Evolutionary conservation across 1,139 yeast genomes (phyloP).

Genomic region (Scheffersomyces titani): DNA sequence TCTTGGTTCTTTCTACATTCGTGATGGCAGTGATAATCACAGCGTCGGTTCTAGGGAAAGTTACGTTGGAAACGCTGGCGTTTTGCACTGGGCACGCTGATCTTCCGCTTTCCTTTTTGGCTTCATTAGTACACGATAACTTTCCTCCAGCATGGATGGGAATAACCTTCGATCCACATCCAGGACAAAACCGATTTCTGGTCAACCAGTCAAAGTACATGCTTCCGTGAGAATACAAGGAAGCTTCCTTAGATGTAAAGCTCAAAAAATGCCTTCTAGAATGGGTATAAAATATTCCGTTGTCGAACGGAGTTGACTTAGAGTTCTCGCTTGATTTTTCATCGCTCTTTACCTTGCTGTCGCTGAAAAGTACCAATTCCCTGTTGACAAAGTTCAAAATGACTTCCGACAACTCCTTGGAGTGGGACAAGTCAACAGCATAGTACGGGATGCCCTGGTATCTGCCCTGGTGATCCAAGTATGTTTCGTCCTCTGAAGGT

Average conservation of each 20-base stretch:
- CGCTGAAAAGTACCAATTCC: background rate
- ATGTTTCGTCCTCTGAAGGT: slow-evolving; percentile 23
- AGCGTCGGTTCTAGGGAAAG: slow-evolving; percentile 91
- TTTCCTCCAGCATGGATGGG: slow-evolving; percentile 85
- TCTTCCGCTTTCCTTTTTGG: slow-evolving; percentile 22
- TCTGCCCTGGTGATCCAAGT: slow-evolving; percentile 44
- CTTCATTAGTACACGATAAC: slow-evolving; percentile 55
- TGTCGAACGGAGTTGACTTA: slow-evolving; percentile 5
- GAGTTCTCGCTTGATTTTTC: slow-evolving; percentile 7
- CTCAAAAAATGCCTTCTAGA: slow-evolving; percentile 39
- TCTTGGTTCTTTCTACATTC: slow-evolving; percentile 57
- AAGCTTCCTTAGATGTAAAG: slow-evolving; percentile 52
- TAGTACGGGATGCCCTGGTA: slow-evolving; percentile 76
- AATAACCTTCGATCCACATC: slow-evolving; percentile 74
- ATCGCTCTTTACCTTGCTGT: slow-evolving; percentile 1
- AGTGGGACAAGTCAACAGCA: slow-evolving; percentile 65
- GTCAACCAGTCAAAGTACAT: slow-evolving; percentile 86
- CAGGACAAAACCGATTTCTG: slow-evolving; percentile 80
- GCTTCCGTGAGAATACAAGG: slow-evolving; percentile 76
- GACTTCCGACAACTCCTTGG: slow-evolving; percentile 23
- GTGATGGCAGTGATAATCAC: slow-evolving; percentile 82
- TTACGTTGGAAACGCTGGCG: slow-evolving; percentile 56
- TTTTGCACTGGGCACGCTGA: slow-evolving; percentile 55
- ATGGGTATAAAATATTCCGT: slow-evolving; percentile 28
- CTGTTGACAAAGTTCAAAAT: slow-evolving; percentile 17